Evolutionary conservation across 257 asterid species (phyloP), one percentile per base, ranked within the genome.

Genomic region (Nyctanthes arbortristis): DNA sequence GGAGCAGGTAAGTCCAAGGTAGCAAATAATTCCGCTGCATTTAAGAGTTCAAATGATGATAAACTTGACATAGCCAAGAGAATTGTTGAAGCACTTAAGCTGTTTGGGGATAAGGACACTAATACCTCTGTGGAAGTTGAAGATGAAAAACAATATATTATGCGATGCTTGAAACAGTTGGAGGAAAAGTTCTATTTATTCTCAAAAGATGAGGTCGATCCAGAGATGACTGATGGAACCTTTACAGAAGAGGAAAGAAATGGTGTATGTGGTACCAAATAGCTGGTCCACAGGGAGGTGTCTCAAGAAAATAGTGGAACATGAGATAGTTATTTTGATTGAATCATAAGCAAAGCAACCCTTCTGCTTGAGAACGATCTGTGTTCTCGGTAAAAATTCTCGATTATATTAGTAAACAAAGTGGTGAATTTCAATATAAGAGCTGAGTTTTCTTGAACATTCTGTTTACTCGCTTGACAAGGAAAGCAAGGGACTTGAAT

Each of bases 401-500:
- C n/a, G n/a, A 37, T 52, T 35, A 67, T 61, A 74, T 52, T 71
- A 43, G 40, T 27, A 61, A 61, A 73, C 73, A 55, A 67, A 47
- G 16, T 65, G 64, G 25, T 66, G 74, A 69, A 63, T 52, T 32
- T n/a, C 52, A 58, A 66, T 30, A 28, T 56, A 69, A n/a, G 89
- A 82, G 61, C 76, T 71, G 45, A 75, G 74, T 78, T 79, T 73
- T 75, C 74, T 84, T 28, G 78, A 82, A 79, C 64, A 80, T 60
- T 79, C 88, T 7, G 77, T 85, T 49, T 73, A 72, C 65, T 82
- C 87, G 62, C 78, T 84, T 30, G 73, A 74, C 56, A 85, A 75
- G 63, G 89, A 91, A 59, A 79, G 76, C 24, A 81, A 77, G 57
- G 90, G 85, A 56, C 74, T 72, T 72, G 73, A 70, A 58, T 74